Conservation (phyloP, 495 filamentous ascomycete species). For the Neurospora sp. region DNA sequence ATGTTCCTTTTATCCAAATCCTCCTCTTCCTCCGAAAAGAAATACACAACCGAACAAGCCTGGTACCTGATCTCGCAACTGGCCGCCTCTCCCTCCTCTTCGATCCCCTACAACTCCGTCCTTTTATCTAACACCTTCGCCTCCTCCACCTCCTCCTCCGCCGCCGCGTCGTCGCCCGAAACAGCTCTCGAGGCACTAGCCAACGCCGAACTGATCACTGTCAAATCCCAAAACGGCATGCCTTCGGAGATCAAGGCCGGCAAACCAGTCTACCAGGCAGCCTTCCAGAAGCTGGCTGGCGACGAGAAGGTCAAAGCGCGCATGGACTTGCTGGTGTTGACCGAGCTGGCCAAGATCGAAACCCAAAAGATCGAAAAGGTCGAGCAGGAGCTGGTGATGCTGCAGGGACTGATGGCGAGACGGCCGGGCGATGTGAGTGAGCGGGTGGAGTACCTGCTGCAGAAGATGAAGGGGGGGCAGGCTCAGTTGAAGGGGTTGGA, state of each 20-base stretch:
- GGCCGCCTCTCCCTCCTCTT: constrained; percentile 20
- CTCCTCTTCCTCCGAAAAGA: constrained; percentile 32
- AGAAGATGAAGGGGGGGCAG: constrained; percentile 63
- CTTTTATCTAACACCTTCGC: constrained; percentile 61
- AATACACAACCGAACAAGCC: constrained; percentile 76
- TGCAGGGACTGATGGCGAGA: constrained; percentile 45
- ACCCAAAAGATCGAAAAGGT: constrained; percentile 64
- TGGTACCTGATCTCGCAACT: constrained; percentile 79
- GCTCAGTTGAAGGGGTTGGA: constrained; percentile 66
- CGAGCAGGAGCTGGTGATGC: constrained; percentile 63
- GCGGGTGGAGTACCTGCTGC: constrained; percentile 59
- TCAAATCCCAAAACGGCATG: constrained; percentile 61
- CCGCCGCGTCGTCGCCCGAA: constrained; percentile 44
- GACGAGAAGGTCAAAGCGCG: constrained; percentile 63
- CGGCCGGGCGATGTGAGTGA: constrained; percentile 50
- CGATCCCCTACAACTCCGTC: constrained; percentile 69
- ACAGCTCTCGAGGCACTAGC: constrained; percentile 66
- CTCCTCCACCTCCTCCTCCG: too few relatives aligned
- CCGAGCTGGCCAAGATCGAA: constrained; percentile 59
- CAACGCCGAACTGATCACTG: constrained; percentile 77
- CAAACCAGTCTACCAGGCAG: constrained; percentile 78
- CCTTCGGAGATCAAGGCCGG: constrained; percentile 68
- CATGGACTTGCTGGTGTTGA: constrained; percentile 62
- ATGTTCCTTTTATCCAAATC: constrained; percentile 63
- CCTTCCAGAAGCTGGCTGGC: constrained; percentile 58